Base-by-base conservation (phyloP, 495 filamentous ascomycete genomes). In the Articulospora tetracladia region DNA sequence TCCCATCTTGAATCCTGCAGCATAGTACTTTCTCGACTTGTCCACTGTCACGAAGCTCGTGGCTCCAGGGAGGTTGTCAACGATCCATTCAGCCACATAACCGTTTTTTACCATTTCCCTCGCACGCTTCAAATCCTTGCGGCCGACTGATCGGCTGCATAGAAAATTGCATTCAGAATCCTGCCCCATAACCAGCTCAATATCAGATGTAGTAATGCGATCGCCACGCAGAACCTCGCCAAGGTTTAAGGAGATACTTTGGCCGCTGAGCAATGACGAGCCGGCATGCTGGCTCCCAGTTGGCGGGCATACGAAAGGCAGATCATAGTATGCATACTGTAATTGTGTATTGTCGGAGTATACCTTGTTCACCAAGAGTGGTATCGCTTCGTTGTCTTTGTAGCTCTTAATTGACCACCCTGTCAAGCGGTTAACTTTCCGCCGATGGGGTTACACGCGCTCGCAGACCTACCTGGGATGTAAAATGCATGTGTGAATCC, bases 11-110 rank as follows among this genome's bases (percentile, higher is more conserved):
- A 96, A 97, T n/a, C 93, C 93, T 15, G 93, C 86, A 23, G 93
- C 91, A 69, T 96, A 97, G 73, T 96, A 96, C 70, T 92, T 96
- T 63, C 86, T 84, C 55, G 81, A 85, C 70, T 90, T 91, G 70
- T 97, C 93, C 15, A 91, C 87, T 0, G 91, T 95, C 47, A 96
- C 91, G 66, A 96, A 97, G 68, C 87, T 92, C 3, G 93, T 96
- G 41, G 93, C 93, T 8, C 93, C 93, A 11, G 93, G 93, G 25
- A 97, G 78, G 61, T 97, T 97, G 70, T 97, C 93, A 46, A 93
- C 91, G 66, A 97, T 97, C 93, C 93, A 97, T 71, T 97, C 93
- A 2, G 86, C 88, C 44, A 96, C 89, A 71, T 96, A 96, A 41
- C 91, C 91, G 55, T 92, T 83, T 60, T 80, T 82, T 47, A 97